Conservation (phyloP, 768 basidiomycete genomes). For the Saitozyma sp. region DNA sequence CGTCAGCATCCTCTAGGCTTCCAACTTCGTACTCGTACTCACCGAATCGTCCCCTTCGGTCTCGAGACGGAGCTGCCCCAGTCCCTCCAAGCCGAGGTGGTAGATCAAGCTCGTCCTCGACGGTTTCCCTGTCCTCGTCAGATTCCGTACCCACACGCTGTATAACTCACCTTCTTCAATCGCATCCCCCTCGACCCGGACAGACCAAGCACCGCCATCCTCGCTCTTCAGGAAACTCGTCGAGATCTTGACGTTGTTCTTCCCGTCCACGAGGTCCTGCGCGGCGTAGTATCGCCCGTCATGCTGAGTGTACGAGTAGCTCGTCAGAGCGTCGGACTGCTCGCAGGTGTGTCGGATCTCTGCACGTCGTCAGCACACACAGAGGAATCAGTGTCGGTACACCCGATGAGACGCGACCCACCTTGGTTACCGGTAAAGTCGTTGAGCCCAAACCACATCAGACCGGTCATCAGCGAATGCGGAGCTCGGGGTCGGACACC, state of each 20-base stretch:
- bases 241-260: constrained; percentile 80
- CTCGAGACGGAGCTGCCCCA: constrained; percentile 78
- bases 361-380: constrained; percentile 42
- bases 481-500: constrained; percentile 82
- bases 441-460: constrained; percentile 91
- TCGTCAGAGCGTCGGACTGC: constrained; percentile 75
- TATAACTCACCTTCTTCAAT: constrained; percentile 42
- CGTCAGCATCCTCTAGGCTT: not conserved
- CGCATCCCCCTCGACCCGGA: constrained; percentile 30
- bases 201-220: constrained; percentile 60
- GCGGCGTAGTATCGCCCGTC: constrained; percentile 82
- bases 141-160: not conserved
- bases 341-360: constrained; percentile 84
- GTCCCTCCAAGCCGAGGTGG: constrained; percentile 82
- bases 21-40: not conserved
- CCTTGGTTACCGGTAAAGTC: constrained; percentile 66
- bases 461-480: constrained; percentile 85
- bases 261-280: constrained; percentile 75
- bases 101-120: constrained; percentile 77
- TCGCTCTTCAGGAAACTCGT: constrained; percentile 84
- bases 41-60: constrained; percentile 4
- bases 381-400: constrained; percentile 1
- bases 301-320: constrained; percentile 84
- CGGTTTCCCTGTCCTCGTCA: constrained; percentile 49
- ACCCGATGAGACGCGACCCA: constrained; percentile 38